phyloP scores from a whole-genome alignment of 2,329 filamentous ascomycete species.

The Pseudomassariella vexata region DNA sequence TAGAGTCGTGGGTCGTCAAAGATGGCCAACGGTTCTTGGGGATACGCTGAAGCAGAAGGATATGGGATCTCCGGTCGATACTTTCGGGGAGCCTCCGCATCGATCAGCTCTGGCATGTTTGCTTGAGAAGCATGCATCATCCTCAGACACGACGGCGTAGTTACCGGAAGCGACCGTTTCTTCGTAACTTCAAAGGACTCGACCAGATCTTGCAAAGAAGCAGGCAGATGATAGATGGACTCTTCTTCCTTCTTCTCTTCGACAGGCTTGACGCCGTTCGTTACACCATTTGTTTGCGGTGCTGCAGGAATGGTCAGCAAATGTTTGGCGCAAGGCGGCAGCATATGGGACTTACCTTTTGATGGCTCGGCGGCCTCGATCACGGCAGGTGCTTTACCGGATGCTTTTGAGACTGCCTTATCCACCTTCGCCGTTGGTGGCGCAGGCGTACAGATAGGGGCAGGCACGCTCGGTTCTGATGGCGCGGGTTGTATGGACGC shows the following conservation, averaged over 20 bases:
- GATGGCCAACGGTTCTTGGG: slow-evolving; percentile 84
- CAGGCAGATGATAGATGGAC: slow-evolving; percentile 87
- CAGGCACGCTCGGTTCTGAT: slow-evolving; percentile 22
- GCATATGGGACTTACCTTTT: slow-evolving; percentile 31
- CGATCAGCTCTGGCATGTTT: slow-evolving; percentile 65
- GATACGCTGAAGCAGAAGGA: slow-evolving; percentile 73
- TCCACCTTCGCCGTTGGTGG: slow-evolving; percentile 23
- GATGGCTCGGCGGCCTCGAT: slow-evolving; percentile 36
- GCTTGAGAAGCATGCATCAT: slow-evolving; percentile 72
- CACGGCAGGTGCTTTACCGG: slow-evolving; percentile 37
- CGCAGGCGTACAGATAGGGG: slow-evolving; percentile 17
- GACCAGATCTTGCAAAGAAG: slow-evolving; percentile 81
- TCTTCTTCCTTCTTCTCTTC: slow-evolving; percentile 45
- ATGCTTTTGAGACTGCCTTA: slow-evolving; percentile 32
- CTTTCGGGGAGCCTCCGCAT: slow-evolving; percentile 75
- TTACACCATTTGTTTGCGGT: slow-evolving; percentile 43
- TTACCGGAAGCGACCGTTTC: slow-evolving; percentile 55
- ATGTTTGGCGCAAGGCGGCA: slow-evolving; percentile 12
- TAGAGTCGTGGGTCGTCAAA: slow-evolving; percentile 90
- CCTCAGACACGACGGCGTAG: slow-evolving; percentile 62
- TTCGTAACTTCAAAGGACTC: slow-evolving; percentile 86
- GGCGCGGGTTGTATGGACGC: slow-evolving; percentile 40
- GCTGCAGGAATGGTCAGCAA: slow-evolving; percentile 17
- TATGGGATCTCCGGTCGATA: slow-evolving; percentile 81
- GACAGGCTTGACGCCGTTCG: slow-evolving; percentile 44